These are phyloP conservation scores for Talaromyces nanjingensis DNA, from an alignment of 495 filamentous ascomycete genomes.

Conservation along the genomic window DNA sequence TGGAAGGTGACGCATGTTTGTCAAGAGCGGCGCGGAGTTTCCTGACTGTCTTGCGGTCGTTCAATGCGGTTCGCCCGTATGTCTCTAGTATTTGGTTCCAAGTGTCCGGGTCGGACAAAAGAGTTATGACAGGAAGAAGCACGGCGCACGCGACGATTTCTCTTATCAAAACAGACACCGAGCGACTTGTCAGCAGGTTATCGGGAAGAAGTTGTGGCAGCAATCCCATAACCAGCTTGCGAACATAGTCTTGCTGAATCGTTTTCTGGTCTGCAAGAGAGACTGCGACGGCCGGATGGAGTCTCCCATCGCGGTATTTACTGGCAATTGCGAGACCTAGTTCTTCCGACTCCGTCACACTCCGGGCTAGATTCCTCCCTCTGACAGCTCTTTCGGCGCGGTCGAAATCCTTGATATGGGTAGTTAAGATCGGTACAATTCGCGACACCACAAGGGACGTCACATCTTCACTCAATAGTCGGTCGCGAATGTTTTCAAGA, in stretches of 20 bases:
- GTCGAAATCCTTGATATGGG: slow-evolving; percentile 84
- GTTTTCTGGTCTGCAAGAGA: slow-evolving; percentile 73
- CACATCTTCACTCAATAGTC: slow-evolving; percentile 65
- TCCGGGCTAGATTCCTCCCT: slow-evolving; percentile 77
- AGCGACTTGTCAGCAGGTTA: slow-evolving; percentile 65
- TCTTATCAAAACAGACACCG: slow-evolving; percentile 70
- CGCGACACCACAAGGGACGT: slow-evolving; percentile 73
- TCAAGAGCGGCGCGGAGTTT: slow-evolving; percentile 91
- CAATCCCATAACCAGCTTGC: slow-evolving; percentile 59
- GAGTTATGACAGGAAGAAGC: slow-evolving; percentile 30
- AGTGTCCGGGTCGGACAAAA: slow-evolving; percentile 74
- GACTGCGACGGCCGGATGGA: slow-evolving; percentile 84
- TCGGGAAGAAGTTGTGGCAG: slow-evolving; percentile 71
- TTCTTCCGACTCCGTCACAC: slow-evolving; percentile 94
- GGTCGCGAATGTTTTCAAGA: slow-evolving; percentile 60
- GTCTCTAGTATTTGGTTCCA: slow-evolving; percentile 96
- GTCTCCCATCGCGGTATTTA: slow-evolving; percentile 82
- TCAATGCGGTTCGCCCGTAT: slow-evolving; percentile 78
- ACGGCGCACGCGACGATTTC: slow-evolving; percentile 66
- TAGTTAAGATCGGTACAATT: slow-evolving; percentile 83
- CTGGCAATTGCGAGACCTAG: slow-evolving; percentile 87
- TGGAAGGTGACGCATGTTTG: slow-evolving; percentile 86
- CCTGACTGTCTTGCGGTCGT: slow-evolving; percentile 92
- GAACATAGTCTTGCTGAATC: slow-evolving; percentile 80
- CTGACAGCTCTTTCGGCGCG: slow-evolving; percentile 82